These are phyloP conservation scores for Mitragyna speciosa DNA, from an alignment of 257 asterid species.

Conservation along the genomic window DNA sequence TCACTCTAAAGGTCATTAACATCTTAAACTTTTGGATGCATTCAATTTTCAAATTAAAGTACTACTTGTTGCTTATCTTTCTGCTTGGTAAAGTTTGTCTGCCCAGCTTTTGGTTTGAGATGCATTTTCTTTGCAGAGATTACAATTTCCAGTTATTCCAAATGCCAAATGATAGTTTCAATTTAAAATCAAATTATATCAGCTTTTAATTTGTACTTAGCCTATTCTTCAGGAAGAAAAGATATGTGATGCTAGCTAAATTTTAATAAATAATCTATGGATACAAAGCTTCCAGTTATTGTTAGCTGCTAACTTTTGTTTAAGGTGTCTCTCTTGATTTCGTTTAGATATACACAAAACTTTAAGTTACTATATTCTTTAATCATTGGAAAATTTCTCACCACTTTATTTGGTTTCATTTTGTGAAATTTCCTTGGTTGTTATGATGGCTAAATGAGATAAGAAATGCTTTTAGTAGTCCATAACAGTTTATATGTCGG, in stretches of 20 bases:
- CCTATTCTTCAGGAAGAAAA: neutral
- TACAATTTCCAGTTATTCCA: too few relatives aligned
- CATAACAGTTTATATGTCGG: neutral
- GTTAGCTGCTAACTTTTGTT: neutral
- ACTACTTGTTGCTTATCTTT: neutral
- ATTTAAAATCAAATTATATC: neutral
- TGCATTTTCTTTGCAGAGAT: neutral
- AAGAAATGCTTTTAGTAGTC: neutral
- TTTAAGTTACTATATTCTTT: neutral
- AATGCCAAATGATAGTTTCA: too few relatives aligned
- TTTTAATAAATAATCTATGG: neutral
- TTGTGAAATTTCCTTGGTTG: neutral
- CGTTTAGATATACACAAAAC: neutral
- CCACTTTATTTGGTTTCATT: neutral
- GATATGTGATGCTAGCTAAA: neutral
- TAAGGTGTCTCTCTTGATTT: neutral
- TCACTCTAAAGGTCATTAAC: neutral
- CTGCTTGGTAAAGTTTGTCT: neutral
- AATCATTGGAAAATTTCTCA: neutral
- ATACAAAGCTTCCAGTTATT: neutral
- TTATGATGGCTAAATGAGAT: slow-evolving; percentile 1
- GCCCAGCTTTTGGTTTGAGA: neutral
- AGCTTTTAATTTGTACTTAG: neutral
- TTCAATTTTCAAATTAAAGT: neutral
- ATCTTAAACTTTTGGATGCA: neutral